Conservation (phyloP, 2,329 filamentous ascomycete genomes). For the Lecanicillium sp. region DNA sequence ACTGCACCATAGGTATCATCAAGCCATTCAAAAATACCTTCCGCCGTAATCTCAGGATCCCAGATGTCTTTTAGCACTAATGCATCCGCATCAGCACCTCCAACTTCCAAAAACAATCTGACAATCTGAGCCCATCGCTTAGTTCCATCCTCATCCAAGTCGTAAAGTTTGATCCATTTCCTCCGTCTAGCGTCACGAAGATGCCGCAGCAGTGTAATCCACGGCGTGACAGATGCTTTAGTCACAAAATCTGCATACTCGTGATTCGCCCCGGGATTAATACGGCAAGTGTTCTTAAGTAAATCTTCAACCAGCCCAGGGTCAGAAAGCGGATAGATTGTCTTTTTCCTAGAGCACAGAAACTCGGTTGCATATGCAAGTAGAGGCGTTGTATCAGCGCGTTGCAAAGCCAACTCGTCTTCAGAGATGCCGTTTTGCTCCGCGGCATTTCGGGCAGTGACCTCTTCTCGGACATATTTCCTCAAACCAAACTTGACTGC, state of each 20-base stretch:
- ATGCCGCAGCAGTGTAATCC: slow-evolving; percentile 21
- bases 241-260: slow-evolving; percentile 16
- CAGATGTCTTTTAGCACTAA: slow-evolving; percentile 18
- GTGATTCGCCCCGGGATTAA: slow-evolving; percentile 14
- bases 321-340: slow-evolving; percentile 24
- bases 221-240: slow-evolving; percentile 16
- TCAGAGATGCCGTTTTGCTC: background rate
- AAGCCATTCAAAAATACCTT: slow-evolving; percentile 19
- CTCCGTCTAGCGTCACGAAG: slow-evolving; percentile 21
- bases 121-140: slow-evolving; percentile 21
- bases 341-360: slow-evolving; percentile 23
- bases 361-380: slow-evolving; percentile 24
- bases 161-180: slow-evolving; percentile 22
- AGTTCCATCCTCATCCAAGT: slow-evolving; percentile 17
- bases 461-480: slow-evolving; percentile 17
- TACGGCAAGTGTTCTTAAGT: slow-evolving; percentile 10
- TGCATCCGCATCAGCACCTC: slow-evolving; percentile 17
- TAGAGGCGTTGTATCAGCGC: slow-evolving; percentile 17
- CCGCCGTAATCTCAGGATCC: slow-evolving; percentile 20
- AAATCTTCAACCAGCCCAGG: slow-evolving; percentile 18
- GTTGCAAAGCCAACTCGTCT: background rate
- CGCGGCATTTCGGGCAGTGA: slow-evolving; percentile 7
- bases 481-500: slow-evolving; percentile 24
- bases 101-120: slow-evolving; percentile 16
- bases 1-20: slow-evolving; percentile 16